These are phyloP conservation scores for Groenewaldozyma sp. DNA, from an alignment of 1,139 yeast genomes.

Conservation along the genomic window DNA sequence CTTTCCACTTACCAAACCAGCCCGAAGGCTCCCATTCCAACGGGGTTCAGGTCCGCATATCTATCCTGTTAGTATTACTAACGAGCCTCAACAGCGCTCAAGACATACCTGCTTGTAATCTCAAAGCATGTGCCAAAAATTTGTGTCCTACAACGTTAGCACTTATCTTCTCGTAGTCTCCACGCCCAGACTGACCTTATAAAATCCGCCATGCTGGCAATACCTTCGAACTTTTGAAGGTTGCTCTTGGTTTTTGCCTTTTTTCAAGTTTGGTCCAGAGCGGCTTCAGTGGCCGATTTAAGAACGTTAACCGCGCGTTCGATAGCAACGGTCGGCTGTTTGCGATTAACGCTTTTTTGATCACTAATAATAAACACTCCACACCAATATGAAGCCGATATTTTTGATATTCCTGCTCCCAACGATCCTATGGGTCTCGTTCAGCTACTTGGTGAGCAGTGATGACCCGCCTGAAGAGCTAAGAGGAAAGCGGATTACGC, in stretches of 20 bases:
- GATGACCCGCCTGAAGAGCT: constrained; percentile 11
- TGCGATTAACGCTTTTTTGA: no score
- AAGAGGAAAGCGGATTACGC: constrained; percentile 19
- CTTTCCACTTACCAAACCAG: constrained; percentile 53
- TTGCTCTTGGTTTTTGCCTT: no score
- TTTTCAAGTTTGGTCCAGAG: no score
- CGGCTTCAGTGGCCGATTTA: no score
- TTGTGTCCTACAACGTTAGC: constrained; percentile 34
- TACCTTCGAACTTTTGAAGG: no score
- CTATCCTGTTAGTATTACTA: no score
- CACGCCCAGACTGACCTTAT: constrained; percentile 18
- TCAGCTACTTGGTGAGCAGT: constrained; percentile 9
- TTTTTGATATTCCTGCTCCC: constrained; percentile 10
- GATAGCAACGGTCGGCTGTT: no score
- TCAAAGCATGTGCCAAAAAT: constrained; percentile 49
- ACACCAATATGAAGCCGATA: not conserved
- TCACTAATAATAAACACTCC: not conserved
- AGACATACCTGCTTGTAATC: constrained; percentile 49
- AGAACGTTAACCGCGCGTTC: no score
- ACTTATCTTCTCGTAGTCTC: no score
- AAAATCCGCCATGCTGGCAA: constrained; percentile 25
- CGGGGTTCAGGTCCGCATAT: constrained; percentile 89
- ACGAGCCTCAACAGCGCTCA: not conserved
- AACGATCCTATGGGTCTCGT: constrained; percentile 11
- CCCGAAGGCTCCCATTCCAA: constrained; percentile 99